A percentile compares a stretch with the other conserved stretches of the same genome.
These are phyloP conservation scores for Xylariaceae sp. DNA, from an alignment of 2,329 filamentous ascomycete species.

Conservation along the genomic window DNA sequence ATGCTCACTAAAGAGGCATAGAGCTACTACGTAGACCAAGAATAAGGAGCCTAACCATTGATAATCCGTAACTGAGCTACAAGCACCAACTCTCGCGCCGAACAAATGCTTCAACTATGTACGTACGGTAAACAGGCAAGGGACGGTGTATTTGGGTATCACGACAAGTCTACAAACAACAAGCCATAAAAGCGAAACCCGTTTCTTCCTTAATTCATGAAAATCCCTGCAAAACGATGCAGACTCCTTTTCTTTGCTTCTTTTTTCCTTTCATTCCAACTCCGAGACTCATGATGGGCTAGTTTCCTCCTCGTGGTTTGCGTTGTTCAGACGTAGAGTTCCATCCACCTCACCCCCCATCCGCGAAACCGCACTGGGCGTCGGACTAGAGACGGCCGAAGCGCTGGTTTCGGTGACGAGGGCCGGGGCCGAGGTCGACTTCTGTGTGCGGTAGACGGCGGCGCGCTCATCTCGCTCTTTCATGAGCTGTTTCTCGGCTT, in stretches of 20 bases:
- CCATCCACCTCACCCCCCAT: conserved; percentile 16
- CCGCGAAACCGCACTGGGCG: conserved; percentile 12
- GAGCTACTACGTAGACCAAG: background rate
- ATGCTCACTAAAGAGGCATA: background rate
- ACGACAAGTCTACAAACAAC: conserved; percentile 17
- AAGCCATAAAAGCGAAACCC: conserved; percentile 7
- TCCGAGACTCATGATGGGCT: too few relatives aligned
- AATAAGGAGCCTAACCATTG: too few relatives aligned
- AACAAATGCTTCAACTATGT: background rate
- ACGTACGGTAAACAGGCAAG: background rate
- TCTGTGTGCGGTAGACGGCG: conserved; percentile 25
- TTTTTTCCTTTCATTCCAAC: too few relatives aligned
- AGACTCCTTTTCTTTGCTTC: too few relatives aligned
- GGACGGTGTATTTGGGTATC: conserved; percentile 6
- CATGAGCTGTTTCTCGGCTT: conserved; percentile 44
- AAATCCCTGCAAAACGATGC: conserved; percentile 3
- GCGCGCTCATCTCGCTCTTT: conserved; percentile 40
- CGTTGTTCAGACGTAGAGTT: background rate
- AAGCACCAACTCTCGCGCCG: too few relatives aligned
- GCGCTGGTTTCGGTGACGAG: conserved; percentile 28
- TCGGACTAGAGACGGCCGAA: conserved; percentile 25
- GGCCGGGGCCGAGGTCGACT: conserved; percentile 26
- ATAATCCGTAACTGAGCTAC: too few relatives aligned
- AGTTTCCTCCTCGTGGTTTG: conserved; percentile 3
- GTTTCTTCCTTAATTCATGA: conserved; percentile 10